Evolutionary conservation across 805 yeast species (phyloP), one percentile per base, ranked within the genome.

Genomic region (Jamesozyma hellenica): DNA sequence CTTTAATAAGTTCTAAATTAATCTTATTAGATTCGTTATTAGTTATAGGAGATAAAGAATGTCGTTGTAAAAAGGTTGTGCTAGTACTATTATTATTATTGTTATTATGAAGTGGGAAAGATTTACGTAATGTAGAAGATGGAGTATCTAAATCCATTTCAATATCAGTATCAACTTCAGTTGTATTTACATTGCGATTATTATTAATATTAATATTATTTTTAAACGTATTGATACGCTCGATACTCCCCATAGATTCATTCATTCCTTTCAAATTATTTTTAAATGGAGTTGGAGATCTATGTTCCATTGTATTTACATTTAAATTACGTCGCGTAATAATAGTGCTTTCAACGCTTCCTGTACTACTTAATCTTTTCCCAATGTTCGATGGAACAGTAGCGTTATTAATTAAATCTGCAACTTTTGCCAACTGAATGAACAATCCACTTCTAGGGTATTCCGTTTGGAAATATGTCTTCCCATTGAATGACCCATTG

Each of bases 401-500:
- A 5, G 54, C 48, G 12, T 40, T 41, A 26, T 53, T 58, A 19
- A 56, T 44, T 27, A 55, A 42, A 11, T 45, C 31, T 46, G 49
- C 39, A 57, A 57, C 58, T 64, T 70, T 36, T 66, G 74, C 53
- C 68, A 74, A 2, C 77, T 78, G 64, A 35, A 88, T 67, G 52
- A 88, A 88, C 23, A 88, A 60, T 0, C 96, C 96, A 15, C 86
- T 68, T 41, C 72, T 72, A 0, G 87, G 82, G 28, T 54, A 61
- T 5, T 66, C 61, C 0, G 88, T 84, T 4, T 66, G 65, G 54
- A 88, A 88, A 56, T 87, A 87, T 39, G 66, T 66, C 7, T 65
- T 55, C 0, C 94, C 95, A 42, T 79, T 73, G 34, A 78, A 86
- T 32, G 74, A 71, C n/a, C 98, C 98, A 40, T 76, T 73, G 54